Evolutionary conservation across 352 stramenopile species (phyloP).

Genomic region (Phytophthora parvispora): DNA sequence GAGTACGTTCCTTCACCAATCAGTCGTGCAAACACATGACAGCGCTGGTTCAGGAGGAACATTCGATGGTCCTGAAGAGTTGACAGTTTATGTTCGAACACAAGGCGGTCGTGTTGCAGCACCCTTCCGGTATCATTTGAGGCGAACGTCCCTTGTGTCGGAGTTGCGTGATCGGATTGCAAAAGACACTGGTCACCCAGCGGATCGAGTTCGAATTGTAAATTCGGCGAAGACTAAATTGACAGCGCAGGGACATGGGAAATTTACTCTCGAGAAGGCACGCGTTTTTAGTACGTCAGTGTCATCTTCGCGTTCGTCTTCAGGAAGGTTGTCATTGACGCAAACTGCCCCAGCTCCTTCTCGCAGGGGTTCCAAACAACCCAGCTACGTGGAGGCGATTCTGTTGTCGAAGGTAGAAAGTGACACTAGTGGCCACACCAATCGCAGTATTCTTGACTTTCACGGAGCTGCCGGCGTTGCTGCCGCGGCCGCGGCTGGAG

Average conservation of each 20-base stretch:
- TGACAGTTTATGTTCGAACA: conserved; percentile 76
- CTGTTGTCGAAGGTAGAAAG: conserved; percentile 73
- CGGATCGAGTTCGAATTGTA: conserved; percentile 71
- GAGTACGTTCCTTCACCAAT: conserved; percentile 85
- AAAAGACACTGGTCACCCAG: conserved; percentile 71
- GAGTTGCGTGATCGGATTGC: conserved; percentile 75
- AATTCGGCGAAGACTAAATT: conserved; percentile 81
- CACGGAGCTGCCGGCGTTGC: conserved; percentile 36
- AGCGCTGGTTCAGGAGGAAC: conserved; percentile 14
- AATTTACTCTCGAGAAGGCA: conserved; percentile 78
- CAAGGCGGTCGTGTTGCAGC: conserved; percentile 70
- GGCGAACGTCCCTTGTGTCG: conserved; percentile 62
- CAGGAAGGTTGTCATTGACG: conserved; percentile 26
- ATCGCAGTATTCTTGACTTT: conserved; percentile 53
- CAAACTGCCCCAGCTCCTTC: conserved; percentile 37
- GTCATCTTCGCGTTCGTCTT: conserved; percentile 19
- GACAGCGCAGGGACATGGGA: conserved; percentile 71
- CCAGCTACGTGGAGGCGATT: conserved; percentile 64
- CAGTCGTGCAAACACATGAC: conserved; percentile 47
- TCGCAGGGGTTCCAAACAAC: conserved; percentile 33
- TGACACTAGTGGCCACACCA: conserved; percentile 65
- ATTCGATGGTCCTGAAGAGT: conserved; percentile 59
- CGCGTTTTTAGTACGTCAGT: conserved; percentile 48
- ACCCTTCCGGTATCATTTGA: conserved; percentile 71
- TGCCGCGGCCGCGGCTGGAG: conserved; percentile 30